A percentile compares a stretch with the other conserved stretches of the same genome.
phyloP scores from a whole-genome alignment of 2,329 filamentous ascomycete species.

The Alternaria viburni region DNA sequence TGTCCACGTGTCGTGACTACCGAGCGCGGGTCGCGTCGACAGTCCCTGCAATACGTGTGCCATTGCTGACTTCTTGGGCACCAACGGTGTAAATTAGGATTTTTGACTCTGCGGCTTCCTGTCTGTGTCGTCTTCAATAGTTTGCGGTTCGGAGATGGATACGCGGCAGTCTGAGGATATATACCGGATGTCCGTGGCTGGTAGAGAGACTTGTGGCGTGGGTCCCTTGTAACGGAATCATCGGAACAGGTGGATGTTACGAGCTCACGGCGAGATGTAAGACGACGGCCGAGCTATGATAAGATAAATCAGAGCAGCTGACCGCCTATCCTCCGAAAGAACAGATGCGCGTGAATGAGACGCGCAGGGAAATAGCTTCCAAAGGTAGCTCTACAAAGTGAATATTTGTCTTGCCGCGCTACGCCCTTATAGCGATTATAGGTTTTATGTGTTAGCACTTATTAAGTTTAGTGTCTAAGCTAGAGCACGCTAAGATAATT shows the following conservation, averaged over 20 bases:
- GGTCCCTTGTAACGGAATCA: slow-evolving; percentile 12
- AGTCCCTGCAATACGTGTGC: slow-evolving; percentile 39
- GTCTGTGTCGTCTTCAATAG: neutral
- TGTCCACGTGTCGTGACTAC: slow-evolving; percentile 36
- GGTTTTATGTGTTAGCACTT: no score
- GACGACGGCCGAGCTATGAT: neutral
- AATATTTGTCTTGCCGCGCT: no score
- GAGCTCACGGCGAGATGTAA: slow-evolving; percentile 1
- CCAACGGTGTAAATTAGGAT: slow-evolving; percentile 19
- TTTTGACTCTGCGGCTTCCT: slow-evolving; percentile 8
- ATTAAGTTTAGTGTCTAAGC: no score
- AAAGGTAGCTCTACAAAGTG: no score
- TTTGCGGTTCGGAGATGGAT: neutral
- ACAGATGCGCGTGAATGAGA: slow-evolving; percentile 1
- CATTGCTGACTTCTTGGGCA: slow-evolving; percentile 29
- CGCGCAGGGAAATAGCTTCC: no score
- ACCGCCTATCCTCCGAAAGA: slow-evolving; percentile 13
- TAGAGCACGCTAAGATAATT: no score
- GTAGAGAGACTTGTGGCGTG: slow-evolving; percentile 19
- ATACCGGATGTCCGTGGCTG: slow-evolving; percentile 2
- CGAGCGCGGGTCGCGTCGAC: slow-evolving; percentile 20
- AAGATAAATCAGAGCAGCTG: slow-evolving; percentile 8
- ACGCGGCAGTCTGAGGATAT: neutral
- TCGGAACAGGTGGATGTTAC: slow-evolving; percentile 8
- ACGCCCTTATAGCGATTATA: no score